These are phyloP conservation scores for Helotiales sp. DNA, from an alignment of 2,329 filamentous ascomycete genomes.

Conservation along the genomic window DNA sequence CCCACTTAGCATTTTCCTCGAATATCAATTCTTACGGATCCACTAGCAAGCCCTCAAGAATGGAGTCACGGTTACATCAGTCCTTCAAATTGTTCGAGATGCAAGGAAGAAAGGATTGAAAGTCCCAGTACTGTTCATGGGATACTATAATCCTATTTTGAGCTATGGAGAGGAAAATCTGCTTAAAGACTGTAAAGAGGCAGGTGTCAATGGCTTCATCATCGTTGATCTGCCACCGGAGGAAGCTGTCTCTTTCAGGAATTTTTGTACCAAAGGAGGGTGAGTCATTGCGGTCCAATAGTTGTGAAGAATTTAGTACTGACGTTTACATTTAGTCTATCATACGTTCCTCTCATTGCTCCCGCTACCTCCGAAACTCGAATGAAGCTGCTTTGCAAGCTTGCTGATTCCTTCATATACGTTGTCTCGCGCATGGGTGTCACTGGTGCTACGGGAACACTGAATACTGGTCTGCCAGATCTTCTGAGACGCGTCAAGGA, in stretches of 20 bases:
- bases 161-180: slow-evolving; percentile 92
- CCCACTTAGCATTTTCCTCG: background rate
- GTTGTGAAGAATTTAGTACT: background rate
- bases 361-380: slow-evolving; percentile 88
- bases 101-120: slow-evolving; percentile 76
- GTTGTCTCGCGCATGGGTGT: slow-evolving; percentile 97
- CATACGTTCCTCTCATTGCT: slow-evolving; percentile 95
- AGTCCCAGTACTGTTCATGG: slow-evolving; percentile 90
- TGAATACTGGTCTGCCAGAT: slow-evolving; percentile 80
- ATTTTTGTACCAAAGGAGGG: slow-evolving; percentile 76
- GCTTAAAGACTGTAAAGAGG: slow-evolving; percentile 77
- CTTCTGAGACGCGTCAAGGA: slow-evolving; percentile 84
- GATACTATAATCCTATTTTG: slow-evolving; percentile 96
- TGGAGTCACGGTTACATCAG: slow-evolving; percentile 78
- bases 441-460: slow-evolving; percentile 80
- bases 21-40: slow-evolving; percentile 16
- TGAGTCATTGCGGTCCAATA: slow-evolving; percentile 41
- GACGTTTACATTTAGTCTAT: slow-evolving; percentile 56
- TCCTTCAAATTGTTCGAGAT: slow-evolving; percentile 80
- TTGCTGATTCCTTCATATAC: slow-evolving; percentile 98
- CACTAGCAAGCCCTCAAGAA: slow-evolving; percentile 72
- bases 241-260: slow-evolving; percentile 90
- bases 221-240: slow-evolving; percentile 94
- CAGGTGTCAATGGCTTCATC: slow-evolving; percentile 94
- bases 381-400: slow-evolving; percentile 94